Conservation (phyloP, 164 flowering plant species). For the Annona cherimola region DNA sequence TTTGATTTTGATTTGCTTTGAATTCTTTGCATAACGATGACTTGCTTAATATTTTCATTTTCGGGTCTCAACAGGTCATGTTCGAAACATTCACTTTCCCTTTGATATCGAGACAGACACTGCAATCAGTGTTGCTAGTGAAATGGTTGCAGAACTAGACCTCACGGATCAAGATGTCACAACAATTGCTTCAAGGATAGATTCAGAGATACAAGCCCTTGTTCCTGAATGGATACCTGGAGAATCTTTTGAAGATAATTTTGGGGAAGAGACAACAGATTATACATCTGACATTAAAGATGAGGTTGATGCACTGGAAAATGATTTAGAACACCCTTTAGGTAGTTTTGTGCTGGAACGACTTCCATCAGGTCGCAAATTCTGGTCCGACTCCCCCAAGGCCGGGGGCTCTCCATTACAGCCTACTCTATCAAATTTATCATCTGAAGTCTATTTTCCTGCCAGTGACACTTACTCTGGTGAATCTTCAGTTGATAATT, state of each 20-base stretch:
- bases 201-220: conserved; percentile 56
- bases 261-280: conserved; percentile 16
- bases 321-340: conserved; percentile 21
- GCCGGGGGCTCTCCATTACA: conserved; percentile 41
- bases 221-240: conserved; percentile 63
- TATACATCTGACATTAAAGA: conserved; percentile 29
- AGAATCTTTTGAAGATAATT: conserved; percentile 28
- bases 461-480: conserved; percentile 8
- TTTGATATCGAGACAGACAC: conserved; percentile 81
- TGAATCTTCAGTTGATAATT: conserved; percentile 21
- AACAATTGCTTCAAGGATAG: conserved; percentile 84
- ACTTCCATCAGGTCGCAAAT: conserved; percentile 69
- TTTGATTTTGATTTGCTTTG: conserved; percentile 8
- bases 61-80: conserved; percentile 45
- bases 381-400: conserved; percentile 76
- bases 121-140: conserved; percentile 79
- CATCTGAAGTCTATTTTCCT: conserved; percentile 12
- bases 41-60: background rate
- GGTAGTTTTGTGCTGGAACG: conserved; percentile 45
- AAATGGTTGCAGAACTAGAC: conserved; percentile 95
- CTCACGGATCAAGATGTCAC: conserved; percentile 89
- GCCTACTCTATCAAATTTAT: conserved; percentile 30
- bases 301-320: conserved; percentile 24
- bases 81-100: conserved; percentile 91
- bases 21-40: background rate